Conservation (phyloP, 352 stramenopile genomes). For the Globisporangium cederbergense region DNA sequence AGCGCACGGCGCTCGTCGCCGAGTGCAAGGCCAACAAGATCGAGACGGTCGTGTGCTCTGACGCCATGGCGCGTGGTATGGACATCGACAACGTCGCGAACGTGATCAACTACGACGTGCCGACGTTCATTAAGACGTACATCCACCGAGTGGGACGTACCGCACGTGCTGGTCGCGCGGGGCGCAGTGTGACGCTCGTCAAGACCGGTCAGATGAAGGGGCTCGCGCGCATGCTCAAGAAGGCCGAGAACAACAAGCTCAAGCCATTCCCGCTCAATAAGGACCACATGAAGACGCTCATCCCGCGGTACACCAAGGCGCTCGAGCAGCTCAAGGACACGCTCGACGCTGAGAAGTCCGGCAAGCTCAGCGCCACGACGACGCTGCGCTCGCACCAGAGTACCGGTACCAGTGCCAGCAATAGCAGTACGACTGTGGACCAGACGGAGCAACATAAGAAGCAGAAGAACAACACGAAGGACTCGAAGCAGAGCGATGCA, state of each 20-base stretch:
- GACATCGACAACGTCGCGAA: conserved; percentile 90
- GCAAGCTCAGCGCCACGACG: conserved; percentile 52
- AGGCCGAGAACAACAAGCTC: conserved; percentile 76
- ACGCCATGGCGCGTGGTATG: conserved; percentile 92
- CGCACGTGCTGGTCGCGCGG: conserved; percentile 72
- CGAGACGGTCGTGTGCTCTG: conserved; percentile 88
- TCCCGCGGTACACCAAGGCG: conserved; percentile 66
- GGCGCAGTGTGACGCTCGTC: conserved; percentile 74
- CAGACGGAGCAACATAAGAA: conserved; percentile 12
- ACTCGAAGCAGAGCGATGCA: background rate
- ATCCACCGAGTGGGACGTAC: conserved; percentile 86
- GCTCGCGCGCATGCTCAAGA: conserved; percentile 80
- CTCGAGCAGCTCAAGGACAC: conserved; percentile 75
- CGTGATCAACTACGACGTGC: conserved; percentile 95
- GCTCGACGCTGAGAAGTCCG: conserved; percentile 71
- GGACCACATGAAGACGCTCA: conserved; percentile 77
- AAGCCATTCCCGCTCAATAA: conserved; percentile 59
- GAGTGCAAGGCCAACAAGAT: conserved; percentile 66
- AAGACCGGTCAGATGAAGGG: conserved; percentile 82
- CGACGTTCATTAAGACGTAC: conserved; percentile 91
- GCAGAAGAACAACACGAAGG: conserved; percentile 3
- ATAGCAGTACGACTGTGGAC: background rate
- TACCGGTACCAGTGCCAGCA: background rate
- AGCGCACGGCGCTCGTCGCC: conserved; percentile 69
- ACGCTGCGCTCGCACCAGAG: conserved; percentile 23